Base-by-base conservation (phyloP, 1,139 yeast species). In the Blastobotrys aristatus region DNA sequence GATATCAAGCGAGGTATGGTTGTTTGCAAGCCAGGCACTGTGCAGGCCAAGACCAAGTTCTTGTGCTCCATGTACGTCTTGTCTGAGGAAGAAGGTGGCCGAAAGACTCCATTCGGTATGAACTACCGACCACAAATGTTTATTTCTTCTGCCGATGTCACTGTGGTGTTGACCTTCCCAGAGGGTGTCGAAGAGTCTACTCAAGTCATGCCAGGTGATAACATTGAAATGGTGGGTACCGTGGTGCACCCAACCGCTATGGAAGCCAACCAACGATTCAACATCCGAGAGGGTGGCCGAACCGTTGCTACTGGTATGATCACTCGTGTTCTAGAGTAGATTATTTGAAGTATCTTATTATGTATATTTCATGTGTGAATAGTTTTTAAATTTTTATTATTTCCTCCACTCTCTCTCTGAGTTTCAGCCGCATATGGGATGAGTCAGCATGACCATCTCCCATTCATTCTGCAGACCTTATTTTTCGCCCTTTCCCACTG, bases 221-320 rank as follows among this genome's bases (percentile, higher is more conserved):
- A 92, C 72, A 79, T 89, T 58, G 98, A 94, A 76, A 88, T 94
- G 96, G 83, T 82, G 64, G 88, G 94, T 67, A 87, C 85, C 67
- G 78, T 92, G 68, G 83, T 85, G 58, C 88, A 81, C 75, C 92
- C 96, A 68, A 87, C 95, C 61, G 96, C 97, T 57, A 68, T 94
- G 59, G 98, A 92, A 77, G 83, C 84, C 7, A 95, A 95, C 71
- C 96, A 89, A 77, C 87, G 97, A 74, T 92, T 92, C 84, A 92
- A 92, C 82, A 80, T 92, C 70, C 94, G 99, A 82, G 99, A 92
- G 77, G 97, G 98, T 75, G 97, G 97, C 69, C 87, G 84, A 76
- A 92, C 98, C 57, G 97, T 92, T 60, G 98, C 97, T 72, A 92
- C 98, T 61, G 98, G 98, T 76, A 76, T 92, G 75, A 81, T 92